A percentile compares a stretch with the other conserved stretches of the same genome.
These are phyloP conservation scores for Tolypocladium ophioglossoides DNA, from an alignment of 2,329 filamentous ascomycete species.

Conservation along the genomic window DNA sequence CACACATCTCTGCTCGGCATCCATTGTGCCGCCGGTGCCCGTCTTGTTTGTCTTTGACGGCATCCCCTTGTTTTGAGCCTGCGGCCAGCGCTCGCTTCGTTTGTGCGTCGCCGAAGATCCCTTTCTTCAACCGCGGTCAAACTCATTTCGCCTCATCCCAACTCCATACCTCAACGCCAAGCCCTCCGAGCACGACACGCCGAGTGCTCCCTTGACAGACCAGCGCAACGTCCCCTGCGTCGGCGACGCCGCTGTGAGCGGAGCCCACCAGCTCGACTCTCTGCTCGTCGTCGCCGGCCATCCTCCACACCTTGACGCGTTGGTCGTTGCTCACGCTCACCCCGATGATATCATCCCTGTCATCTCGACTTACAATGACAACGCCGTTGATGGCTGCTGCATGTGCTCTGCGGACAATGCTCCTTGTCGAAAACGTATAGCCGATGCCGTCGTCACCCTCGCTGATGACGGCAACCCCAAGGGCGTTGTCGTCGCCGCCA, in stretches of 20 bases:
- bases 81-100: too few species aligned
- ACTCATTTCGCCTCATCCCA: background rate
- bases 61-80: too few species aligned
- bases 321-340: conserved; percentile 51
- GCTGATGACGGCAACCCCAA: conserved; percentile 43
- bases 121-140: background rate
- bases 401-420: conserved; percentile 43
- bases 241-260: conserved; percentile 48
- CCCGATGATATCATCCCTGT: conserved; percentile 11
- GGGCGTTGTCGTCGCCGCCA: conserved; percentile 79
- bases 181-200: conserved; percentile 30
- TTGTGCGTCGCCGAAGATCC: too few species aligned
- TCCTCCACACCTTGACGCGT: conserved; percentile 43
- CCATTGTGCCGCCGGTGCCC: background rate
- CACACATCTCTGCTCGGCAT: background rate
- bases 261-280: conserved; percentile 34
- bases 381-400: conserved; percentile 60
- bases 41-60: too few species aligned
- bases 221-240: conserved; percentile 41
- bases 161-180: conserved; percentile 36
- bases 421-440: conserved; percentile 13
- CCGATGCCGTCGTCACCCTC: conserved; percentile 6
- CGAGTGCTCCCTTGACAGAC: conserved; percentile 11
- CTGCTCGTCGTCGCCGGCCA: conserved; percentile 13
- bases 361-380: conserved; percentile 18